phyloP scores from a whole-genome alignment of 1,284 basidiomycete genomes.

The Pholiota adiposa region DNA sequence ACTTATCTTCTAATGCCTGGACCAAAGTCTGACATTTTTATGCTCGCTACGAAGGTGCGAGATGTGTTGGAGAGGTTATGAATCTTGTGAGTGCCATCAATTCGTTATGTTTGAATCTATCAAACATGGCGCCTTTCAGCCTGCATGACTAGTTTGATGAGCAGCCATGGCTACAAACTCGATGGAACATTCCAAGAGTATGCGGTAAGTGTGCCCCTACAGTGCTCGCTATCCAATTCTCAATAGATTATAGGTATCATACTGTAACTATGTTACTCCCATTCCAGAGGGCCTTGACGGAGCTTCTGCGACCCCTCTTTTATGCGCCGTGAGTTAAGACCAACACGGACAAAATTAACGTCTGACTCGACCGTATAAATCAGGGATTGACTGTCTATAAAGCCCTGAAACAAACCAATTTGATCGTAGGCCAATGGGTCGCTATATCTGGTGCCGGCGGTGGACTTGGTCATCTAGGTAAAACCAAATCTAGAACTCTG shows the following conservation, averaged over 20 bases:
- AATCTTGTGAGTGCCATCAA: conserved; percentile 49
- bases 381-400: conserved; percentile 73
- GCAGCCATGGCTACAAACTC: conserved; percentile 58
- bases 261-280: conserved; percentile 65
- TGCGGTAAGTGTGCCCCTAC: conserved; percentile 34
- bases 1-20: neutral
- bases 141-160: conserved; percentile 43
- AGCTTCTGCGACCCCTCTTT: conserved; percentile 64
- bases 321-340: conserved; percentile 57
- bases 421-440: conserved; percentile 66
- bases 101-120: conserved; percentile 14
- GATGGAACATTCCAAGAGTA: conserved; percentile 63
- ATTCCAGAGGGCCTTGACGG: conserved; percentile 64
- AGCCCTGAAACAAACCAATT: conserved; percentile 61
- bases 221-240: neutral
- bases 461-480: conserved; percentile 62
- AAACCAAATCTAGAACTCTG: neutral
- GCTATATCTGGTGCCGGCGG: conserved; percentile 73
- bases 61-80: conserved; percentile 60
- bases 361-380: neutral
- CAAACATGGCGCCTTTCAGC: conserved; percentile 25
- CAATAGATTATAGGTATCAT: conserved; percentile 46
- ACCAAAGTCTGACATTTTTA: neutral
- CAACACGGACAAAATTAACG: neutral
- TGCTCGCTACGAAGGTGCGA: conserved; percentile 54